Conservation (phyloP, 164 flowering plant genomes). For the Nymphaea thermarum region DNA sequence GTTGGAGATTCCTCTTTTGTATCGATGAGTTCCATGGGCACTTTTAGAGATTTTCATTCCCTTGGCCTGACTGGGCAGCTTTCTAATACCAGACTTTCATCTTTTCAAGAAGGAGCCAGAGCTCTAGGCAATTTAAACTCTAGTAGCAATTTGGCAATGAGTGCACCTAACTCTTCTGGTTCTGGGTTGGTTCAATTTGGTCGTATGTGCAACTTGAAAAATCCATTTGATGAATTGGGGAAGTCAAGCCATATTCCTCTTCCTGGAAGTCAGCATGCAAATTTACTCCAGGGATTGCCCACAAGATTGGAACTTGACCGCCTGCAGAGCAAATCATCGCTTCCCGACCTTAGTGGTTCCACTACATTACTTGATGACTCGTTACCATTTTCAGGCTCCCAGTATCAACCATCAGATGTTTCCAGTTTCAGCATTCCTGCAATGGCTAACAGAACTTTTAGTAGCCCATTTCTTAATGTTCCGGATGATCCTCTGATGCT, state of each 20-base stretch:
- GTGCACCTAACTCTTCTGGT: conserved; percentile 34
- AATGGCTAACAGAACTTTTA: conserved; percentile 14
- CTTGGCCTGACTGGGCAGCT: conserved; percentile 46
- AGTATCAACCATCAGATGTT: conserved; percentile 2
- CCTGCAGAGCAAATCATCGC: conserved; percentile 22
- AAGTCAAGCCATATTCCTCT: conserved; percentile 25
- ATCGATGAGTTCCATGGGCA: conserved; percentile 43
- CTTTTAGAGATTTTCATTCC: conserved; percentile 42
- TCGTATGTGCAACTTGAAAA: conserved; percentile 29
- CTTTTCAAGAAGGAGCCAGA: conserved; percentile 30
- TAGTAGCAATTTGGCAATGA: conserved; percentile 28
- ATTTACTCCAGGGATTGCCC: conserved; percentile 49
- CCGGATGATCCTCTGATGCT: conserved; percentile 24
- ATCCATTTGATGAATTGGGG: conserved; percentile 17
- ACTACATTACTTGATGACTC: conserved; percentile 17
- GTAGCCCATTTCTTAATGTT: conserved; percentile 20
- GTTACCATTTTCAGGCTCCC: conserved; percentile 16
- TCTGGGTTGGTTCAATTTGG: conserved; percentile 40
- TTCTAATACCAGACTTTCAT: conserved; percentile 20
- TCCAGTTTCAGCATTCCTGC: conserved; percentile 24
- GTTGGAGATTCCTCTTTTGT: conserved; percentile 42
- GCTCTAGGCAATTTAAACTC: conserved; percentile 51
- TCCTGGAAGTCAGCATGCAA: conserved; percentile 35
- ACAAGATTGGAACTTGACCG: conserved; percentile 39
- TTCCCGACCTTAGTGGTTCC: conserved; percentile 14